Base-by-base conservation (phyloP, 1,284 basidiomycete genomes). In the Apiotrichum montevideense region DNA sequence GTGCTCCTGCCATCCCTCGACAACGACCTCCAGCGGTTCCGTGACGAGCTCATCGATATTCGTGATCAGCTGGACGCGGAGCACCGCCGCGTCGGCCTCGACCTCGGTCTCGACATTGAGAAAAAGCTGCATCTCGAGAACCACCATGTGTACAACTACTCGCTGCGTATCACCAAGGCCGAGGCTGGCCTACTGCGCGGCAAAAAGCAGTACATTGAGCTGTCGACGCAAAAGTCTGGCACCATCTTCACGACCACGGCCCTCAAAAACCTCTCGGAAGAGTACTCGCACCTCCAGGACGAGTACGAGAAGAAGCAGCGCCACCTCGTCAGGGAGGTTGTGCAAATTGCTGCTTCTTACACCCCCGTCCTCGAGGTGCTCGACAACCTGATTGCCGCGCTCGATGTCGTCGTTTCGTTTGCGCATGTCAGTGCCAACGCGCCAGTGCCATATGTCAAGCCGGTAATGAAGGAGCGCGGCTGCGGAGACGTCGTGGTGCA, bases 101-200 rank as follows among this genome's bases (percentile, higher is more conserved):
- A 92, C 52, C 80, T 98, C 1, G 83, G 81, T 4, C 71, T 98
- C n/a, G 92, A 95, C 39, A 82, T 91, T 1, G 90, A 96, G 71
- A 96, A 97, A 79, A 98, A 98, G 78, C 79, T 98, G 15, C 94
- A 98, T 75, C 80, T 99, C 37, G 96, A 99, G 78, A 95, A 96
- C 68, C 90, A 88, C 59, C 82, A 84, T 57, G 83, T 85, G 4
- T 93, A 97, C 71, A 94, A 94, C 3, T 96, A 98, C 72, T 94
- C 90, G 67, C 89, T 98, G 77, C 81, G 96, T 29, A 77, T 98
- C 41, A 96, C 93, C 6, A 96, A 96, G 74, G 88, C 84, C 57
- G 94, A 97, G 63, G 87, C 88, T 0, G 86, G 87, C 68, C 78
- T 77, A n/a, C 81, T 96, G 48, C 78, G 83, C 6, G 80, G 81